Conservation (phyloP, 768 basidiomycete species). For the Aureoboletus auriporus region DNA sequence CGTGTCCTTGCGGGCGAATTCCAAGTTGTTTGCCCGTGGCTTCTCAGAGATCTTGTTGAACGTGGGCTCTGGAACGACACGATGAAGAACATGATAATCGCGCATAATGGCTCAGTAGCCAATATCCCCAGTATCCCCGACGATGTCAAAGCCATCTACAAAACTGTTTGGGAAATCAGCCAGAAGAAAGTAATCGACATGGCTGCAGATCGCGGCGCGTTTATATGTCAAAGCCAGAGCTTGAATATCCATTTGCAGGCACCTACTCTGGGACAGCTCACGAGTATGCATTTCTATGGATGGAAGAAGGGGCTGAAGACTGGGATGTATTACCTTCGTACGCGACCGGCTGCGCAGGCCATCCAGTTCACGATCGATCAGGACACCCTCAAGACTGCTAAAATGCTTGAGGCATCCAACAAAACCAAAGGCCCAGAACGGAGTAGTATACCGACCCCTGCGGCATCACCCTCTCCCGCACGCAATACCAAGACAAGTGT, state of each 20-base stretch:
- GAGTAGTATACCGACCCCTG: conserved; percentile 19
- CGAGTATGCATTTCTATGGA: conserved; percentile 98
- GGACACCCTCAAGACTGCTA: conserved; percentile 60
- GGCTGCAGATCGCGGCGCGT: conserved; percentile 97
- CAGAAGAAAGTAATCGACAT: conserved; percentile 99
- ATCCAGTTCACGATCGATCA: conserved; percentile 98
- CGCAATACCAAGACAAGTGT: conserved; percentile 31
- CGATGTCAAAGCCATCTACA: conserved; percentile 96
- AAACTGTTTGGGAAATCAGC: conserved; percentile 99
- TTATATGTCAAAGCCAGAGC: conserved; percentile 94
- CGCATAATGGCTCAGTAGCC: conserved; percentile 87
- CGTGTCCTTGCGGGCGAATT: conserved; percentile 99
- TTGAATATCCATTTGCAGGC: conserved; percentile 90
- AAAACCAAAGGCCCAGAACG: conserved; percentile 15
- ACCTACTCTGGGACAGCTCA: conserved; percentile 88
- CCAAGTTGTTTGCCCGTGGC: conserved; percentile 98
- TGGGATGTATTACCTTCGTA: conserved; percentile 97
- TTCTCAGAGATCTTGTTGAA: conserved; percentile 96
- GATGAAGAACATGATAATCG: conserved; percentile 99
- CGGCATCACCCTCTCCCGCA: conserved; percentile 25
- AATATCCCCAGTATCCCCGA: conserved; percentile 86
- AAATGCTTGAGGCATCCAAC: conserved; percentile 20
- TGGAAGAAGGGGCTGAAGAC: conserved; percentile 99
- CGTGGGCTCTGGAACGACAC: conserved; percentile 94
- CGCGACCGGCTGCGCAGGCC: conserved; percentile 90